Evolutionary conservation across 345 rosid genomes (phyloP).

Genomic region (Schrenkiella parvula): DNA sequence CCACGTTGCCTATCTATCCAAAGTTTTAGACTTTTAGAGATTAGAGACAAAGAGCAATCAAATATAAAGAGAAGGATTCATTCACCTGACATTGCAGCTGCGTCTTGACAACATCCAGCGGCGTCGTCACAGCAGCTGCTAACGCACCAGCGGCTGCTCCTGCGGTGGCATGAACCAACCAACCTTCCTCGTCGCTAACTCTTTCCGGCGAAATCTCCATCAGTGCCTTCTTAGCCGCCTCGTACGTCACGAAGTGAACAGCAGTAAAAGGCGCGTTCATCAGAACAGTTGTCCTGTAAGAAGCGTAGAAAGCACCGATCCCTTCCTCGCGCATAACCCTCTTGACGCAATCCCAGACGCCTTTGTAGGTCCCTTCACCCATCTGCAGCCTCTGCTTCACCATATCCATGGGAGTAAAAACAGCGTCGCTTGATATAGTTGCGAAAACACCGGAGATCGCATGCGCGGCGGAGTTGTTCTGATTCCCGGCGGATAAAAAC

Average conservation of each 20-base stretch:
- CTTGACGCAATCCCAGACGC: conserved; percentile 75
- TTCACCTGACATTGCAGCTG: conserved; percentile 96
- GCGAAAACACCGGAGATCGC: conserved; percentile 87
- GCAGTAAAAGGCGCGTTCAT: conserved; percentile 95
- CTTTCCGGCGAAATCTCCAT: conserved; percentile 67
- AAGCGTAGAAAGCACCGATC: conserved; percentile 74
- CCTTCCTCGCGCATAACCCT: conserved; percentile 83
- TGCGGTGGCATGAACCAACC: conserved; percentile 70
- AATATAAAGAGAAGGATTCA: not conserved
- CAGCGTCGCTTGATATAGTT: conserved; percentile 80
- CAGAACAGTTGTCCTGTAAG: conserved; percentile 84
- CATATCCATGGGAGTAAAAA: conserved; percentile 95
- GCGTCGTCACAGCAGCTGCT: conserved; percentile 79
- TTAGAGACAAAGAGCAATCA: not conserved
- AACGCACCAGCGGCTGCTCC: conserved; percentile 90
- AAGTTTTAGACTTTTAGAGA: not conserved
- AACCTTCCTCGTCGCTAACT: conserved; percentile 59
- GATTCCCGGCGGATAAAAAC: conserved; percentile 56
- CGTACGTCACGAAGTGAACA: conserved; percentile 81
- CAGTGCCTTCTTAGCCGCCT: conserved; percentile 73
- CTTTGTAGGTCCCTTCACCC: conserved; percentile 57
- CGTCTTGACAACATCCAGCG: conserved; percentile 91
- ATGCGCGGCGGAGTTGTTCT: conserved; percentile 64
- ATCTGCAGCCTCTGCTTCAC: conserved; percentile 92
- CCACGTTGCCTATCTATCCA: not conserved